A percentile compares a stretch with the other conserved stretches of the same genome.
Evolutionary conservation across 2,329 filamentous ascomycete species (phyloP).

Genomic region (Colletotrichum tropicicola): DNA sequence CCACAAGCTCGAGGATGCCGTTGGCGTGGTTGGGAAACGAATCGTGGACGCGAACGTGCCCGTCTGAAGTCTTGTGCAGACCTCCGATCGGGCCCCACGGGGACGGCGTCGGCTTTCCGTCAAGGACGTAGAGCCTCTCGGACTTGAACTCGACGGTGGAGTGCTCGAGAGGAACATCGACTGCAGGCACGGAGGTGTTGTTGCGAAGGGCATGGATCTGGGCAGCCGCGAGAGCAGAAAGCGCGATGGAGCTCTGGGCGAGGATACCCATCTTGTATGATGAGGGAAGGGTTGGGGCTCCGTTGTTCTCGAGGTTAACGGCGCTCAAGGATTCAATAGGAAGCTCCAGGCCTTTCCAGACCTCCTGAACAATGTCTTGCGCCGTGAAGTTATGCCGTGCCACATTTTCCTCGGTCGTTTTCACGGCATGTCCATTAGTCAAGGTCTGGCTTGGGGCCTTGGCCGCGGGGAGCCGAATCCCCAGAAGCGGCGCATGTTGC

Average conservation of each 20-base stretch:
- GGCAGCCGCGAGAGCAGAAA: constrained; percentile 59
- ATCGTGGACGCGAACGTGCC: constrained; percentile 64
- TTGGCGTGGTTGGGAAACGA: constrained; percentile 58
- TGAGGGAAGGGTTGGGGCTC: constrained; percentile 42
- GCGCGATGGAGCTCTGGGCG: constrained; percentile 59
- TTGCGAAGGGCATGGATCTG: constrained; percentile 50
- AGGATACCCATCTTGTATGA: constrained; percentile 64
- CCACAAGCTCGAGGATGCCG: constrained; percentile 53
- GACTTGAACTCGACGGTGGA: constrained; percentile 63
- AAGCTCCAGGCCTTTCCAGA: constrained; percentile 12
- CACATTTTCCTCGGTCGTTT: background rate
- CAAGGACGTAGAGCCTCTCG: constrained; percentile 56
- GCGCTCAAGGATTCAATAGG: background rate
- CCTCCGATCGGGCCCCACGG: constrained; percentile 57
- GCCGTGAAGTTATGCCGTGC: background rate
- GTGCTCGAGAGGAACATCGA: constrained; percentile 54
- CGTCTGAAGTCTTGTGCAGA: constrained; percentile 58
- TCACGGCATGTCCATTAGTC: background rate
- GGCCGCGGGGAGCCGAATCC: constrained; percentile 34
- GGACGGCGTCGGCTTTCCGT: constrained; percentile 42
- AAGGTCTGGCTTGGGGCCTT: rapidly evolving
- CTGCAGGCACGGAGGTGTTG: constrained; percentile 39
- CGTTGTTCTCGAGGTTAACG: background rate
- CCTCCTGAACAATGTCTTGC: constrained; percentile 4
- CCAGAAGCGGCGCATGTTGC: constrained; percentile 46